phyloP scores from a whole-genome alignment of 106 monocot genomes.

The Cymbidium sinense region DNA sequence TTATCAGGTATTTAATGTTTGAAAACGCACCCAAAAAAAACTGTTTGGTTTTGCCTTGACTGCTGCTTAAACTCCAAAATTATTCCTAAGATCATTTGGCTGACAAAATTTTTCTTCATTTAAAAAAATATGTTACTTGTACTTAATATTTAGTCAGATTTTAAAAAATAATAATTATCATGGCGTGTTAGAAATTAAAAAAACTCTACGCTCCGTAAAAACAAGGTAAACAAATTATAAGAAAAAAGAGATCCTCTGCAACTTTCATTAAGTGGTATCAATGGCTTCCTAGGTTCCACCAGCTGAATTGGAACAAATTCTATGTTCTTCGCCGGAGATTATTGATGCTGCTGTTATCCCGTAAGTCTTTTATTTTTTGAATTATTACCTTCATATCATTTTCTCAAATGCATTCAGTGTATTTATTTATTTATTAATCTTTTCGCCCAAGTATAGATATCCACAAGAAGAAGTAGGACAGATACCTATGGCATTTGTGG shows the following conservation, averaged over 20 bases:
- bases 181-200: too few relatives aligned
- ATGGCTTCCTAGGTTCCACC: slow-evolving; percentile 47
- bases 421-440: background rate
- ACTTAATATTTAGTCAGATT: background rate
- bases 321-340: slow-evolving; percentile 36
- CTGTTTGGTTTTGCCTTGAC: too few relatives aligned
- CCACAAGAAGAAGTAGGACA: slow-evolving; percentile 65
- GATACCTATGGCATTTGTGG: slow-evolving; percentile 53
- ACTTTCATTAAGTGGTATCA: background rate
- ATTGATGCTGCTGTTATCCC: slow-evolving; percentile 62
- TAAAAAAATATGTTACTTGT: too few relatives aligned
- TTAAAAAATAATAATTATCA: background rate
- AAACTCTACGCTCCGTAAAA: background rate
- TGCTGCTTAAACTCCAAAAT: too few relatives aligned
- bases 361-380: slow-evolving; percentile 23
- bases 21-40: background rate
- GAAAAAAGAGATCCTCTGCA: background rate
- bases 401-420: background rate
- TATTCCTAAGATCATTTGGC: too few relatives aligned
- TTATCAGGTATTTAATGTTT: slow-evolving; percentile 28
- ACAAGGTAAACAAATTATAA: too few relatives aligned
- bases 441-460: slow-evolving; percentile 18
- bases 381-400: background rate
- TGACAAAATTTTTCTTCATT: too few relatives aligned
- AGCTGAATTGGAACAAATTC: slow-evolving; percentile 47